Conservation (phyloP, 179 eudicot species). For the Nepenthes alata region DNA sequence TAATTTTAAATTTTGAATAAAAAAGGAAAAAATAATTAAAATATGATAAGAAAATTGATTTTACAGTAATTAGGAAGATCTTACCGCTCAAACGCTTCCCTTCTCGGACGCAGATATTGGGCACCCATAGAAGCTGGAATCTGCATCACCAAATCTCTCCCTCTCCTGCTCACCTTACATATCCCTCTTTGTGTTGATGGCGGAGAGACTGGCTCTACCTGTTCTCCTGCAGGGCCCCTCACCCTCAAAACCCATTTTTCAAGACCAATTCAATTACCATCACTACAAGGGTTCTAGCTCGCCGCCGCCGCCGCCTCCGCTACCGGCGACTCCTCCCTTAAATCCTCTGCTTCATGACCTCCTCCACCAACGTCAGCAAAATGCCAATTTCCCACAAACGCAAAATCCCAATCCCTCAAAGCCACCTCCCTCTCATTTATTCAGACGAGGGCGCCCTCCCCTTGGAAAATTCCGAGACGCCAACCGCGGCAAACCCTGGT, state of each 20-base stretch:
- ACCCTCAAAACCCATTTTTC: slow-evolving; percentile 23
- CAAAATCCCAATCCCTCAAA: slow-evolving; percentile 9
- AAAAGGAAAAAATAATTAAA: too few relatives aligned
- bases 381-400: slow-evolving; percentile 13
- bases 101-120: too few relatives aligned
- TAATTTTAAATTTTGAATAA: too few relatives aligned
- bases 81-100: too few relatives aligned
- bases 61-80: too few relatives aligned
- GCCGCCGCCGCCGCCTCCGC: slow-evolving; percentile 11
- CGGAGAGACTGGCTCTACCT: slow-evolving; percentile 21
- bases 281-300: slow-evolving; percentile 14
- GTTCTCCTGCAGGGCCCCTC: slow-evolving; percentile 20
- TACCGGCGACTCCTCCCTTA: slow-evolving; percentile 13
- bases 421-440: slow-evolving; percentile 13
- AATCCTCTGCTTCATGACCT: slow-evolving; percentile 27
- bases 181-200: slow-evolving; percentile 14
- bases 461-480: slow-evolving; percentile 57
- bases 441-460: slow-evolving; percentile 32
- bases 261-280: slow-evolving; percentile 28
- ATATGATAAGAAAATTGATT: too few relatives aligned
- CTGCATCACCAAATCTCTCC: too few relatives aligned
- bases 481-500: slow-evolving; percentile 81
- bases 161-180: slow-evolving; percentile 3
- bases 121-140: too few relatives aligned
- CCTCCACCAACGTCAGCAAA: slow-evolving; percentile 18